These are phyloP conservation scores for Davidsoniella australis DNA, from an alignment of 2,329 filamentous ascomycete species.

Conservation along the genomic window DNA sequence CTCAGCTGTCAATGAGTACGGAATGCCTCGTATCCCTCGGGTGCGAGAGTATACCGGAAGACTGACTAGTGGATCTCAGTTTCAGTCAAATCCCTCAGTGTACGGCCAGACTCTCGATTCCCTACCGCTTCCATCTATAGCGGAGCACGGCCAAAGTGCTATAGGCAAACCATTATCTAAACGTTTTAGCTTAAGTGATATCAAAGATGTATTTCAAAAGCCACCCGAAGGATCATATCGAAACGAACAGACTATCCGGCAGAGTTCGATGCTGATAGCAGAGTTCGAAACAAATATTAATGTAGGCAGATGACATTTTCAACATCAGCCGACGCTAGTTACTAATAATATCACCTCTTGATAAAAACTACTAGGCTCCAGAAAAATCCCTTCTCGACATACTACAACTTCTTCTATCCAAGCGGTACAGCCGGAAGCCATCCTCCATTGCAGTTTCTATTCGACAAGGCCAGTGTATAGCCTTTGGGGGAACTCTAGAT, in stretches of 20 bases:
- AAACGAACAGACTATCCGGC: neutral
- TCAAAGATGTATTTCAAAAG: neutral
- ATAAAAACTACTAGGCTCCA: conserved; percentile 38
- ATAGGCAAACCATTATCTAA: too few relatives aligned
- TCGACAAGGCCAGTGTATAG: conserved; percentile 57
- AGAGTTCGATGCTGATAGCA: conserved; percentile 2
- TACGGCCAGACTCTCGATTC: neutral
- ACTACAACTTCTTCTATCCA: conserved; percentile 54
- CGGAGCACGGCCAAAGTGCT: too few relatives aligned
- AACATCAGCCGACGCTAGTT: too few relatives aligned
- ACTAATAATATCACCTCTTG: neutral
- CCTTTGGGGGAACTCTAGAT: conserved; percentile 59
- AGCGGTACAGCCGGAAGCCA: conserved; percentile 58
- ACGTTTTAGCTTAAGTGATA: neutral
- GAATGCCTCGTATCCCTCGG: neutral
- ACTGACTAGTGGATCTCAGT: neutral
- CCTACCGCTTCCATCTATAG: too few relatives aligned
- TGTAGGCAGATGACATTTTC: conserved; percentile 10
- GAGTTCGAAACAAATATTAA: conserved; percentile 7
- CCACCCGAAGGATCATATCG: neutral
- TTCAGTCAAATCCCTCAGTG: neutral
- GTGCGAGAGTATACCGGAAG: conserved; percentile 1
- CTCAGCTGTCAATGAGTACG: neutral
- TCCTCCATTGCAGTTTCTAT: conserved; percentile 59
- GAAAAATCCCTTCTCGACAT: conserved; percentile 60